These are phyloP conservation scores for Vigna unguiculata DNA, from an alignment of 306 rosid genomes.

Conservation along the genomic window DNA sequence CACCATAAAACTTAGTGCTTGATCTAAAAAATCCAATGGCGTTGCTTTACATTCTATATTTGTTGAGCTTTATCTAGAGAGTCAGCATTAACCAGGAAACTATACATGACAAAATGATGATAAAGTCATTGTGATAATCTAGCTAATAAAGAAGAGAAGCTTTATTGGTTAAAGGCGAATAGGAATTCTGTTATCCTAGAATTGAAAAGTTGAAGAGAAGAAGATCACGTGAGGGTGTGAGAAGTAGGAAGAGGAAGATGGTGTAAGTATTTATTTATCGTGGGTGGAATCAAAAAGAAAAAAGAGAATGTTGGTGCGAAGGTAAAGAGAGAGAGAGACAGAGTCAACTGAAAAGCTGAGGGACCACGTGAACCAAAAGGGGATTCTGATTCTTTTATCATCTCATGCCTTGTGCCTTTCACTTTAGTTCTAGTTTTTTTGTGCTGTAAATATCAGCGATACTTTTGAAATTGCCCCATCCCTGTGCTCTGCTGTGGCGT, in stretches of 20 bases:
- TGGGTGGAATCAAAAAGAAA: constrained; percentile 2
- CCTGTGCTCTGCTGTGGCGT: constrained; percentile 26
- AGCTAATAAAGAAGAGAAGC: constrained; percentile 18
- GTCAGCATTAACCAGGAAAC: not conserved
- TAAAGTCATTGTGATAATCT: not conserved
- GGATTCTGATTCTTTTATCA: constrained; percentile 59
- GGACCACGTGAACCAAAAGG: constrained; percentile 43
- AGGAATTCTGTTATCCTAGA: constrained; percentile 34
- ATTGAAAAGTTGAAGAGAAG: constrained; percentile 7
- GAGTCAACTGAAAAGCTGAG: constrained; percentile 45
- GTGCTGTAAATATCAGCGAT: constrained; percentile 43
- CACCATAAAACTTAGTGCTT: not conserved
- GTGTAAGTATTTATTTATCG: constrained; percentile 2
- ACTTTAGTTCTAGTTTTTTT: constrained; percentile 38
- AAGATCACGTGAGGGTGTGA: constrained; percentile 39
- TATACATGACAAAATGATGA: not conserved
- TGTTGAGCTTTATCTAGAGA: too few species aligned
- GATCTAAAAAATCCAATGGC: not conserved
- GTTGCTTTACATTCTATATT: not conserved
- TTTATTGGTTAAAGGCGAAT: constrained; percentile 27
- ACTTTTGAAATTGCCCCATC: constrained; percentile 53
- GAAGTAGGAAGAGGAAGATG: not conserved
- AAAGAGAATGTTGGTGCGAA: constrained; percentile 60
- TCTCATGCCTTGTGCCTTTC: constrained; percentile 4
- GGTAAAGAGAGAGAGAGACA: constrained; percentile 44